Base-by-base conservation (phyloP, 2,329 filamentous ascomycete genomes). In the Kalaharituber pfeilii region DNA sequence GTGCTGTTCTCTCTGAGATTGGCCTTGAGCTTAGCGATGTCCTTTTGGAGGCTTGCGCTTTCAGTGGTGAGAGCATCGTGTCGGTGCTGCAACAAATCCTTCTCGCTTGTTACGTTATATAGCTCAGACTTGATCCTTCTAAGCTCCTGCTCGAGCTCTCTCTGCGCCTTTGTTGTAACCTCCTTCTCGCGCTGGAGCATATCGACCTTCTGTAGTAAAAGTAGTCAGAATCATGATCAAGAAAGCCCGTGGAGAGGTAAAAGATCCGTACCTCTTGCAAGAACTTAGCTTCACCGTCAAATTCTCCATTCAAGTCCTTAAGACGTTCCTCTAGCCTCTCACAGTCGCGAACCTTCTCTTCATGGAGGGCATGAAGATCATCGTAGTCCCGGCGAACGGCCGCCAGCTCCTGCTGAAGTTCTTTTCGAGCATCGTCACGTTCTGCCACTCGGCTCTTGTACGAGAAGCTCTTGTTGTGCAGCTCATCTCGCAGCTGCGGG, bases 361-460 rank as follows among this genome's bases (percentile, higher is more conserved):
- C 67, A 52, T 74, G 63, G 49, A 75, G 66, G 26, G 67, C 61
- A 52, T 70, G 67, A 2, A 76, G 65, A 27, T 63, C 56, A 53
- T 65, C 62, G 56, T 75, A 69, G 57, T 73, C 69, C 56, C 72
- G 68, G 47, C 70, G 69, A 51, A 77, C 64, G 2, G 69, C 65
- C 45, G 78, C 76, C 5, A 86, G 69, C 55, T 87, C 82, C 47
- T 76, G 71, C 61, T 87, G 81, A 8, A 88, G 69, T 28, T 78
- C 78, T 51, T 72, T 69, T 7, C 79, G 70, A 66, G 80, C 85
- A 60, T 85, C 82, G 63, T 88, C 82, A 18, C 86, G 74, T 67
- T 88, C 83, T 28, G 82, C 77, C 52, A 79, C 84, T 7, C 86
- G 72, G 1, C 81, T 82, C 65, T 84, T 86, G 11, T 82, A 84